Percentiles rank a stretch among this genome's conserved stretches.
Conservation (phyloP, 2,329 filamentous ascomycete species). For the Beauveria brongniartii region DNA sequence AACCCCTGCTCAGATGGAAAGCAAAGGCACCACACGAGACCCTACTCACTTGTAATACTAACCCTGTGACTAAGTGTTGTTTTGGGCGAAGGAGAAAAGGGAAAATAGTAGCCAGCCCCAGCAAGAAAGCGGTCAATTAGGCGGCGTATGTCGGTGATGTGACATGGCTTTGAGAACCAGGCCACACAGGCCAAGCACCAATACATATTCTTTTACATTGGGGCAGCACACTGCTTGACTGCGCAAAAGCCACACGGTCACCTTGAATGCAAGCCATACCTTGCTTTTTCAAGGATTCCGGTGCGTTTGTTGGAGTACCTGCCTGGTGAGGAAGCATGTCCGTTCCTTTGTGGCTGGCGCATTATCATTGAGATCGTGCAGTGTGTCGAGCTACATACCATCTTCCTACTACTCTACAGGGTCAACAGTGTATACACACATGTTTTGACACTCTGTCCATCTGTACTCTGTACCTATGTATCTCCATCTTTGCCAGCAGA, state of each 20-base stretch:
- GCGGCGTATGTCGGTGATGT: background rate
- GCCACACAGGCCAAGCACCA: background rate
- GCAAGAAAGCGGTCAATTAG: background rate
- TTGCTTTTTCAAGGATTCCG: background rate
- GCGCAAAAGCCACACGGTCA: background rate
- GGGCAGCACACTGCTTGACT: too few relatives aligned
- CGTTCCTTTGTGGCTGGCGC: background rate
- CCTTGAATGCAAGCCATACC: background rate
- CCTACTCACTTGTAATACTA: background rate
- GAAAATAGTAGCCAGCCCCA: background rate
- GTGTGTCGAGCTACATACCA: background rate
- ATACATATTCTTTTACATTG: background rate
- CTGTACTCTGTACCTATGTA: too few relatives aligned
- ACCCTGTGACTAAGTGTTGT: too few relatives aligned
- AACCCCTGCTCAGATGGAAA: too few relatives aligned
- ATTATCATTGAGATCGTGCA: background rate
- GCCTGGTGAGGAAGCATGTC: background rate
- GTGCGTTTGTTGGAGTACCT: background rate
- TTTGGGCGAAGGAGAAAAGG: background rate
- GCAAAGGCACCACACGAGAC: background rate
- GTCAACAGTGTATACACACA: background rate
- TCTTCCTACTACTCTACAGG: background rate
- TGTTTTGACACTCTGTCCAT: background rate
- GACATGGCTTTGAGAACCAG: too few relatives aligned
- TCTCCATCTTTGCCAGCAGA: background rate